A percentile compares a stretch with the other conserved stretches of the same genome.
Evolutionary conservation across 352 stramenopile genomes (phyloP).

Genomic region (Phytophthora foliorum): DNA sequence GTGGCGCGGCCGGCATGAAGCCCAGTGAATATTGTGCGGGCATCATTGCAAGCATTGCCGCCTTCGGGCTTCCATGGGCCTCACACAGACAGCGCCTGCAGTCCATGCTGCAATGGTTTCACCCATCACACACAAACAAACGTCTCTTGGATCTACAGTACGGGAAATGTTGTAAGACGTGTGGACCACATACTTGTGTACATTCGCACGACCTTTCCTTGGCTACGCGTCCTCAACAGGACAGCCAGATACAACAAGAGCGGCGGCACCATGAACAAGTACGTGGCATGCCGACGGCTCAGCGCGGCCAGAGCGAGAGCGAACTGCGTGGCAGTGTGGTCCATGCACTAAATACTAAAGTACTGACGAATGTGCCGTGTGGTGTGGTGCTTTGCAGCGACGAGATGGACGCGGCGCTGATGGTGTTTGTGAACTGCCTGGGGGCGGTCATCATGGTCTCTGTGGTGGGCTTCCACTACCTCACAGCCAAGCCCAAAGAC

Average conservation of each 20-base stretch:
- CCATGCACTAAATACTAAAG: neutral
- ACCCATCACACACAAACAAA: neutral
- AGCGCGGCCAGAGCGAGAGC: neutral
- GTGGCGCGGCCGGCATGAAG: constrained; percentile 2
- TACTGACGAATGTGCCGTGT: constrained; percentile 1
- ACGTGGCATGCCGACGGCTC: constrained; percentile 20
- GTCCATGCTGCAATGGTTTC: neutral
- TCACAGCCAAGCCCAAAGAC: constrained; percentile 85
- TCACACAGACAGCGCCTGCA: too few relatives aligned
- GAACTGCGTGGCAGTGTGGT: neutral
- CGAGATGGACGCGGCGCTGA: constrained; percentile 89
- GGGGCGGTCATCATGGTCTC: constrained; percentile 91
- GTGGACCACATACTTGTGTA: constrained; percentile 12
- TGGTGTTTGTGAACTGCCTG: constrained; percentile 92
- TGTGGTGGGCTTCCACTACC: constrained; percentile 90
- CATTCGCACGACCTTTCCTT: constrained; percentile 8
- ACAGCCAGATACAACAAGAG: constrained; percentile 37
- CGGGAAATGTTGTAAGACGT: constrained; percentile 1
- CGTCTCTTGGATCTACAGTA: constrained; percentile 2
- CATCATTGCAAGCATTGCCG: neutral
- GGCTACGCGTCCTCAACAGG: constrained; percentile 38
- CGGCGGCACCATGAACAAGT: constrained; percentile 55
- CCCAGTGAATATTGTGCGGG: constrained; percentile 19
- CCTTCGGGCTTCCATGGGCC: neutral
- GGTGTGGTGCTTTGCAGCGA: constrained; percentile 51